Conservation (phyloP, 164 flowering plant species). For the Macadamia tetraphylla region DNA sequence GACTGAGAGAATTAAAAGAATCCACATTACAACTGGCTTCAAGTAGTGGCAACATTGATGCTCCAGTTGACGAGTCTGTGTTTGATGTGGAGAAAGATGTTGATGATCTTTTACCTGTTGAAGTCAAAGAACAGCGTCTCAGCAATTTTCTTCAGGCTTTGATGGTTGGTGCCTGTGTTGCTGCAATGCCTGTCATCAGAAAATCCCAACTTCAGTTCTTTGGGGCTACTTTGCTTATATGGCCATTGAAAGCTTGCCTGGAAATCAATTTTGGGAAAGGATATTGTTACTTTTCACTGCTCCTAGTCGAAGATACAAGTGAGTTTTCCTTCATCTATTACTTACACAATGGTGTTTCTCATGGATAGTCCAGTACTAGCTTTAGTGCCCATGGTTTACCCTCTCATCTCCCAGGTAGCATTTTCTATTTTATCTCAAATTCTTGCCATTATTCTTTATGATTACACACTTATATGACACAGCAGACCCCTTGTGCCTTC, state of each 20-base stretch:
- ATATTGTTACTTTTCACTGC: constrained; percentile 82
- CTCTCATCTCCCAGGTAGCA: too few relatives aligned
- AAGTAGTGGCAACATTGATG: constrained; percentile 65
- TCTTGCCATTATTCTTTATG: too few relatives aligned
- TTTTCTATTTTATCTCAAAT: too few relatives aligned
- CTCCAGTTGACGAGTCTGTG: constrained; percentile 79
- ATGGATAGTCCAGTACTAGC: constrained; percentile 1
- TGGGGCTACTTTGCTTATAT: constrained; percentile 99
- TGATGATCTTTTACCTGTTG: constrained; percentile 86
- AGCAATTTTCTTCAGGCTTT: constrained; percentile 89
- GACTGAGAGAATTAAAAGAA: constrained; percentile 82
- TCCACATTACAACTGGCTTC: constrained; percentile 75
- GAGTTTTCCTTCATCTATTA: constrained; percentile 16
- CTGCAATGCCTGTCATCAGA: constrained; percentile 92
- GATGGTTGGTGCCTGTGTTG: constrained; percentile 86
- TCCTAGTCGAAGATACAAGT: constrained; percentile 96
- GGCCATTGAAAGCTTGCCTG: constrained; percentile 98
- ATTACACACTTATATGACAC: too few relatives aligned
- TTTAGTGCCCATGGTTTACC: not conserved
- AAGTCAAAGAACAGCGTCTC: constrained; percentile 90
- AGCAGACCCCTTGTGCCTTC: too few relatives aligned
- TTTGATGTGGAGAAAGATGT: constrained; percentile 89
- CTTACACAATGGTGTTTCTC: not conserved
- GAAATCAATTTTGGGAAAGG: constrained; percentile 97
- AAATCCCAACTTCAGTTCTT: constrained; percentile 89